Conservation (phyloP, 176 grass and related monocot genomes). For the Poa annua region DNA sequence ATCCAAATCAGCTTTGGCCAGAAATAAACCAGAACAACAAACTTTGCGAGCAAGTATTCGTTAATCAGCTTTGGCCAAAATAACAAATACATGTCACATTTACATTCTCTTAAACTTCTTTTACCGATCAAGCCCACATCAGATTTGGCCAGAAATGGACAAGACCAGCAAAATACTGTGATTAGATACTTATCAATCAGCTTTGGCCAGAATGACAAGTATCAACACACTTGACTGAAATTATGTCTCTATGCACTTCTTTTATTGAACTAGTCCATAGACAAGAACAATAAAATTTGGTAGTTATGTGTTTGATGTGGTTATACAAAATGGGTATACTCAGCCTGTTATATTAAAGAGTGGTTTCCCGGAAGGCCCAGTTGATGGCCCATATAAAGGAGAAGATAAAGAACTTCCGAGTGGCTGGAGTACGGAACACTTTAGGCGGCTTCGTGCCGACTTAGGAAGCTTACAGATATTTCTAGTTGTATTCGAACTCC, state of each 20-base stretch:
- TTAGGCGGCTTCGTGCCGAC: no score
- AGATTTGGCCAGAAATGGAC: background rate
- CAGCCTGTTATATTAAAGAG: no score
- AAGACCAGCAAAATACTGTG: background rate
- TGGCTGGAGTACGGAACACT: no score
- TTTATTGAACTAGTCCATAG: background rate
- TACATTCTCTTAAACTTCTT: background rate
- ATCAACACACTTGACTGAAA: background rate
- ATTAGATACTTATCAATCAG: background rate
- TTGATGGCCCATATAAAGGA: no score
- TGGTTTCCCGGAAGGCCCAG: no score
- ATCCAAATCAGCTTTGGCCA: background rate
- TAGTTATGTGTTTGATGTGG: no score
- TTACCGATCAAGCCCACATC: background rate
- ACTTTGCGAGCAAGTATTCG: background rate
- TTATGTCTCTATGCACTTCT: background rate
- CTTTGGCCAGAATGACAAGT: background rate
- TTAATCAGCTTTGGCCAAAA: background rate
- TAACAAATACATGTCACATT: no score
- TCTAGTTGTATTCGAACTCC: no score
- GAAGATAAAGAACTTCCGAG: no score
- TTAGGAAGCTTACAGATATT: no score
- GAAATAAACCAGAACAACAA: background rate
- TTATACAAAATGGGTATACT: no score
- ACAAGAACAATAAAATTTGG: background rate